A percentile compares a stretch with the other conserved stretches of the same genome.
phyloP scores from a whole-genome alignment of 768 basidiomycete species.

The Porpolomopsis calyptriformis region DNA sequence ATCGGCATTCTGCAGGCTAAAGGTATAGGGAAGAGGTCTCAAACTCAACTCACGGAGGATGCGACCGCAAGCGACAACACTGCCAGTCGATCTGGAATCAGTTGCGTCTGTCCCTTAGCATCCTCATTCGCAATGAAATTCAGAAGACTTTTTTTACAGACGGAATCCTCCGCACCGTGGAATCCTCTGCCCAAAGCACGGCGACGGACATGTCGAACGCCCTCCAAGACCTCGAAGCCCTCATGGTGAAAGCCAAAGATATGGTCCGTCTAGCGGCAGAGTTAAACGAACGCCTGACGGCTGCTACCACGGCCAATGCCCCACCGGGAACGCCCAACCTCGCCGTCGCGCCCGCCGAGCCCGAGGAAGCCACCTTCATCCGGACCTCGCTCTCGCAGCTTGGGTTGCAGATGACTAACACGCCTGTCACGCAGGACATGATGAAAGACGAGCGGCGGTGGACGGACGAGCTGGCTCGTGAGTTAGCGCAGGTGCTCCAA shows the following conservation, averaged over 20 bases:
- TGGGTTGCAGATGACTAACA: constrained; percentile 66
- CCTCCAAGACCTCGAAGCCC: constrained; percentile 76
- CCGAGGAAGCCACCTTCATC: constrained; percentile 80
- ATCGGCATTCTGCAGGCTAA: constrained; percentile 9
- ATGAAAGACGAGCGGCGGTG: constrained; percentile 71
- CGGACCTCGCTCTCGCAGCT: constrained; percentile 83
- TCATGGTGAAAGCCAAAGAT: constrained; percentile 86
- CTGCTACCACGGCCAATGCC: constrained; percentile 19
- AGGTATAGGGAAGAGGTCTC: constrained; percentile 9
- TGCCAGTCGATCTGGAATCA: constrained; percentile 37
- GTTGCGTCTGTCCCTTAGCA: constrained; percentile 26
- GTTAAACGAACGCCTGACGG: constrained; percentile 71
- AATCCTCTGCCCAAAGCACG: constrained; percentile 51
- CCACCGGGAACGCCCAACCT: constrained; percentile 15
- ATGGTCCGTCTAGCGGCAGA: constrained; percentile 88
- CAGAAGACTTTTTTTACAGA: constrained; percentile 31
- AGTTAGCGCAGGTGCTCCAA: constrained; percentile 67
- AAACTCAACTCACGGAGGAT: neutral
- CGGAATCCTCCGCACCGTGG: constrained; percentile 72
- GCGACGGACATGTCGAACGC: constrained; percentile 64
- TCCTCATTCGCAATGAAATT: constrained; percentile 5
- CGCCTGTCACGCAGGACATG: constrained; percentile 86
- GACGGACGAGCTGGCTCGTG: constrained; percentile 69
- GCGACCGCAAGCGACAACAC: constrained; percentile 4
- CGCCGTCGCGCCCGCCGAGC: constrained; percentile 40